Percentiles rank a stretch among this genome's conserved stretches.
Evolutionary conservation across 352 stramenopile genomes (phyloP).

Genomic region (Peronosclerospora sorghi): DNA sequence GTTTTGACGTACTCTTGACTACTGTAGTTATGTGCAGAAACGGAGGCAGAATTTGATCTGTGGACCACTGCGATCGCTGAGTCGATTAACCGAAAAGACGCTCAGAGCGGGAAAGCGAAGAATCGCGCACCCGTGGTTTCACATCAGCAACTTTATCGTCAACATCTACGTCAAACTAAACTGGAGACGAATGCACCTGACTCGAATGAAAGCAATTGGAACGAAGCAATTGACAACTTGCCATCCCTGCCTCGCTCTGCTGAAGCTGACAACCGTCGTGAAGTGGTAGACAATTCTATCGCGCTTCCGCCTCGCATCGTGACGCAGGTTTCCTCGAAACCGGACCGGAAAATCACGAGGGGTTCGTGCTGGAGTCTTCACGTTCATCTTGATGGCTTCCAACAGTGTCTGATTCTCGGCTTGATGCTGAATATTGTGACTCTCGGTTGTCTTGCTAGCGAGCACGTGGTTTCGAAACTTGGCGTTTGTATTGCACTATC

Average conservation of each 20-base stretch:
- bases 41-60: slow-evolving; percentile 61
- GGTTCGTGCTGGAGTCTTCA: slow-evolving; percentile 41
- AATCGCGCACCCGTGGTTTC: slow-evolving; percentile 28
- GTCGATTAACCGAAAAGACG: slow-evolving; percentile 67
- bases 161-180: slow-evolving; percentile 49
- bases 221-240: too few relatives aligned
- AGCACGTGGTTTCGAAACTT: slow-evolving; percentile 57
- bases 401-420: slow-evolving; percentile 63
- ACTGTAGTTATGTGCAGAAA: slow-evolving; percentile 61
- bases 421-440: slow-evolving; percentile 73
- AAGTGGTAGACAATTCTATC: too few relatives aligned
- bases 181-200: slow-evolving; percentile 16
- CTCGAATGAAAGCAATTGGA: neutral
- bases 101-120: slow-evolving; percentile 12
- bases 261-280: too few relatives aligned
- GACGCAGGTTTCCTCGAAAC: slow-evolving; percentile 18
- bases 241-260: too few relatives aligned
- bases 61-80: slow-evolving; percentile 72
- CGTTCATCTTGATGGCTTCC: slow-evolving; percentile 45
- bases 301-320: slow-evolving; percentile 24
- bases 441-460: slow-evolving; percentile 46
- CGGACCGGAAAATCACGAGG: slow-evolving; percentile 9
- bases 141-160: slow-evolving; percentile 71
- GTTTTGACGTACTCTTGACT: too few relatives aligned
- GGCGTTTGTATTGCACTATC: slow-evolving; percentile 46